A percentile compares a stretch with the other conserved stretches of the same genome.
Evolutionary conservation across 306 rosid species (phyloP).

Genomic region (Trichosanthes cucumerina): DNA sequence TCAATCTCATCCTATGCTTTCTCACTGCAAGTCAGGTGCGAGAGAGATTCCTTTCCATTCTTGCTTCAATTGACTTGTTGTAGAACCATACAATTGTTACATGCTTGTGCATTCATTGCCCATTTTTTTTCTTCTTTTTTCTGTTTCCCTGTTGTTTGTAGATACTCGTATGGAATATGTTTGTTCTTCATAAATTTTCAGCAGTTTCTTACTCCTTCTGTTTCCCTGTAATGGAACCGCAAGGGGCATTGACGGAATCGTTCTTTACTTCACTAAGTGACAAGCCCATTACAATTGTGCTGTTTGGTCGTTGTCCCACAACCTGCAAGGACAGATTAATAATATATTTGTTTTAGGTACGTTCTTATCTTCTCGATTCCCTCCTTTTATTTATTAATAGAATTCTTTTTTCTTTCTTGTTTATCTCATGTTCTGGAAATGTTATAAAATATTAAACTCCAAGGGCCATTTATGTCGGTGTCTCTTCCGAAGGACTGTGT

Average conservation of each 20-base stretch:
- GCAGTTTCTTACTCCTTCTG: neutral
- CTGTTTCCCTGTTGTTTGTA: neutral
- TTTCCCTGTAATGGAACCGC: slow-evolving; percentile 13
- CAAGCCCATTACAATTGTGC: slow-evolving; percentile 48
- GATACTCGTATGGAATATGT: neutral
- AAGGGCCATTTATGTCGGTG: neutral
- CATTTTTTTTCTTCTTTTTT: neutral
- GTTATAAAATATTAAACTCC: neutral
- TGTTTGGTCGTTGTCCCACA: slow-evolving; percentile 58
- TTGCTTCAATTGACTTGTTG: neutral
- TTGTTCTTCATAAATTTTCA: neutral
- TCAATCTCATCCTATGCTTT: neutral
- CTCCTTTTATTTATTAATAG: neutral
- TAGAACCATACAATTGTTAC: neutral
- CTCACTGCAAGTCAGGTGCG: neutral
- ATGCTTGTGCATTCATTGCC: neutral
- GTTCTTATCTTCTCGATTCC: neutral
- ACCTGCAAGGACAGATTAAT: slow-evolving; percentile 48
- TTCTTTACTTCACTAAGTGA: slow-evolving; percentile 56
- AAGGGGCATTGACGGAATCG: slow-evolving; percentile 28
- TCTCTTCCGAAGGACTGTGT: neutral
- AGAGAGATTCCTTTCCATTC: neutral
- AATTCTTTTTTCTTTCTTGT: neutral
- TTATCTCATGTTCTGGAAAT: neutral
- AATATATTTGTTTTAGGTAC: slow-evolving; percentile 61